phyloP scores from a whole-genome alignment of 139 green algal genomes.

The Closterium sp. region DNA sequence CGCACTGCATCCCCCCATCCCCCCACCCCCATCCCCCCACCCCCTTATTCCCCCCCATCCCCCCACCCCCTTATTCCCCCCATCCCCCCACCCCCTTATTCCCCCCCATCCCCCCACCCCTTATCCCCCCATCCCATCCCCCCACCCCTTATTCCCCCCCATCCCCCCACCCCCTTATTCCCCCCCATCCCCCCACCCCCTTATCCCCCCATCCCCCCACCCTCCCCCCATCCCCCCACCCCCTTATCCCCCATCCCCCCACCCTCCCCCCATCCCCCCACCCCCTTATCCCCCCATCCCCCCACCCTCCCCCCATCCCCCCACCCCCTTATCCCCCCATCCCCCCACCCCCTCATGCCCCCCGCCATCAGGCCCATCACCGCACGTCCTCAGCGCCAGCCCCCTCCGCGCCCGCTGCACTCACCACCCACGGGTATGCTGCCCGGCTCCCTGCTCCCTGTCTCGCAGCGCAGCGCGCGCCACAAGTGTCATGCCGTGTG shows the following conservation, averaged over 20 bases:
- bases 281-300: neutral
- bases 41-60: neutral
- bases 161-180: neutral
- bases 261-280: too few species aligned
- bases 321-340: too few species aligned
- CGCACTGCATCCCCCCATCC: neutral
- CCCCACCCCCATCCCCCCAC: neutral
- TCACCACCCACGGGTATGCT: neutral
- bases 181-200: too few species aligned
- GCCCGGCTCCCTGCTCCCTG: neutral
- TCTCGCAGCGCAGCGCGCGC: neutral
- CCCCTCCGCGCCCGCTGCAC: neutral
- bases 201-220: too few species aligned
- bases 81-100: neutral
- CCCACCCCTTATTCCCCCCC: too few species aligned
- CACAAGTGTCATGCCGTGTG: too few species aligned
- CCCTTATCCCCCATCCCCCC: neutral
- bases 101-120: neutral
- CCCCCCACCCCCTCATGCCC: too few species aligned
- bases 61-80: too few species aligned
- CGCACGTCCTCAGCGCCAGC: neutral
- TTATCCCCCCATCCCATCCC: too few species aligned
- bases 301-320: neutral
- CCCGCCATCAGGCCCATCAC: too few species aligned
- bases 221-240: neutral